These are phyloP conservation scores for Sporormia fimetaria DNA, from an alignment of 495 filamentous ascomycete genomes.

Conservation along the genomic window DNA sequence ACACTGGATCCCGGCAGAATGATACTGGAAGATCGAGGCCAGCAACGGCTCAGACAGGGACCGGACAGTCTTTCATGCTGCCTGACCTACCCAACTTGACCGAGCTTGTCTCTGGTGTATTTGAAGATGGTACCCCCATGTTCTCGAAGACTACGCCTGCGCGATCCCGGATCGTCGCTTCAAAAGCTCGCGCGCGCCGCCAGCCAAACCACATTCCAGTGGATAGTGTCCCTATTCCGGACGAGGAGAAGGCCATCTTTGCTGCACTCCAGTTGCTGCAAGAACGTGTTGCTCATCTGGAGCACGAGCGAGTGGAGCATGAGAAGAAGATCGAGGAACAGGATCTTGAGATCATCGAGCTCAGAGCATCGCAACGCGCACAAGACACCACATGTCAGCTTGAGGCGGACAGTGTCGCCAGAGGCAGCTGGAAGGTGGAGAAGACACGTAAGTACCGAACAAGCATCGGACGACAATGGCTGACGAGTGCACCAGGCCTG, in stretches of 20 bases:
- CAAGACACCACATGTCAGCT: constrained; percentile 38
- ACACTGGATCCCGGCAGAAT: constrained; percentile 3
- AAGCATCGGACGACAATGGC: background rate
- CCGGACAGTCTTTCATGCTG: constrained; percentile 51
- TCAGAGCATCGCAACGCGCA: constrained; percentile 40
- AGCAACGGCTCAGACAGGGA: constrained; percentile 22
- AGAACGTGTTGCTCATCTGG: constrained; percentile 52
- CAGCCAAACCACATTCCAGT: constrained; percentile 36
- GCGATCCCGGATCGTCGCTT: constrained; percentile 48
- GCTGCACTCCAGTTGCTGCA: constrained; percentile 56
- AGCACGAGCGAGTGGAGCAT: constrained; percentile 47
- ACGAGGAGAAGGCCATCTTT: constrained; percentile 58
- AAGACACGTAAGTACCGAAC: constrained; percentile 41
- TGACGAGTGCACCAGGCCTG: constrained; percentile 28
- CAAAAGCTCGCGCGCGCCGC: constrained; percentile 4
- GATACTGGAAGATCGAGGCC: constrained; percentile 18
- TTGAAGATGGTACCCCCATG: constrained; percentile 54
- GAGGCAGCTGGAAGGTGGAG: constrained; percentile 37
- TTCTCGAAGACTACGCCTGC: constrained; percentile 42
- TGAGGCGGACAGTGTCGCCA: constrained; percentile 33
- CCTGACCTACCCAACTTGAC: constrained; percentile 60
- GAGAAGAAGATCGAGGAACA: constrained; percentile 47
- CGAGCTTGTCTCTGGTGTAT: constrained; percentile 58
- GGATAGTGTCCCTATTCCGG: constrained; percentile 53
- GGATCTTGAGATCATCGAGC: constrained; percentile 44